Evolutionary conservation across 2,329 filamentous ascomycete species (phyloP), one percentile per base, ranked within the genome.

Genomic region (Pseudogymnoascus destructans): DNA sequence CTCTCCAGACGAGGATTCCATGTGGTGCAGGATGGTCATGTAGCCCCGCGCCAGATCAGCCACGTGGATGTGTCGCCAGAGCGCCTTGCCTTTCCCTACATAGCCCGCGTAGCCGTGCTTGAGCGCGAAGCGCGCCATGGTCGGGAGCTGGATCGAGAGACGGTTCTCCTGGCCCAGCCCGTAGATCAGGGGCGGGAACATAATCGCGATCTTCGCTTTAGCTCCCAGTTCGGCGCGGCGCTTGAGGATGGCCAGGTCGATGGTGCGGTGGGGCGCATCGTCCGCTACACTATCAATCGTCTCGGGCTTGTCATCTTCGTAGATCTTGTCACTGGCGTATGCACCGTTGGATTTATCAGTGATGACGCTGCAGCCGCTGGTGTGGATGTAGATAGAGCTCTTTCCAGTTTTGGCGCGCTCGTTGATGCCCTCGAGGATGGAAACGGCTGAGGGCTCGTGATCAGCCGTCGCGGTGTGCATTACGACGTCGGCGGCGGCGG

Each of bases 381-480:
- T 78, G 63, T 78, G 76, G 59, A 78, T 76, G 68, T 71, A 79
- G 60, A 75, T 74, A 15, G 73, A 75, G 21, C 59, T 59, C 25
- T 72, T 69, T 9, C 68, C 69, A 32, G 70, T 62, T 1, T 66
- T 61, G 1, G 73, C 70, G 6, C 74, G 70, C 57, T 71, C 62
- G 54, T 69, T 62, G 56, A 78, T 64, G 5, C 74, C 76, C 8
- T 71, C 69, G 3, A 78, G 64, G 10, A 79, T 69, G 13, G 75
- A 73, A 62, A 74, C 62, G 1, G 70, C 75, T 10, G 71, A 74
- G 9, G 73, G 72, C 15, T 74, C 64, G 59, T 78, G 71, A 65
- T 78, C 75, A 3, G 75, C 74, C 3, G 74, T 76, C 10, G 76
- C 76, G 6, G 73, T 76, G 65, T 78, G 75, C 58, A 79, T 67